Base-by-base conservation (phyloP, 352 stramenopile species). In the Elongisporangium prolatum region DNA sequence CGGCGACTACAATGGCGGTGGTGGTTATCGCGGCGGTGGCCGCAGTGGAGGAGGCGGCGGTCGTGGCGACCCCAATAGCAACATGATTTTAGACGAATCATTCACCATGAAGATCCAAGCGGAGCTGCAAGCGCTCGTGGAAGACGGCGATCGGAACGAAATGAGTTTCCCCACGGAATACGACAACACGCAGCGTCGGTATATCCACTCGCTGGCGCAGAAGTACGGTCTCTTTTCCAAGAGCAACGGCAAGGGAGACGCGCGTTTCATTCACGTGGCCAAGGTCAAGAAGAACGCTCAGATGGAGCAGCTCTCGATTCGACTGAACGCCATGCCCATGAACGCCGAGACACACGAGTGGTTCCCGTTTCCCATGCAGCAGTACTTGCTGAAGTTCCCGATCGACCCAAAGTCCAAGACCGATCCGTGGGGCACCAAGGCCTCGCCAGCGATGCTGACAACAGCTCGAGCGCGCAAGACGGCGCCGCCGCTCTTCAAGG, bases 191-290 rank as follows among this genome's bases (percentile, higher is more conserved):
- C 79, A 94, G 65, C 77, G 84, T 8, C 74, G 78, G 48, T 94
- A 88, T 62, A 92, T 94, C 61, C 84, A 92, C 73, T 80, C 72
- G 21, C 68, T 90, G 25, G 84, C 77, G n/a, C 67, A 88, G 50
- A 94, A 94, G 67, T 88, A 77, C 59, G 81, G 80, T 8, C 63
- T 94, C 10, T 91, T 92, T 64, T 89, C 82, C 48, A 94, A 94
- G 67, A 91, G 80, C 65, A 87, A 77, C 10, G 84, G 84, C 44
- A 89, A 88, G 60, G 70, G 66, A 6, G 74, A 81, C 17, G 57
- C 58, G 2, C 82, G 84, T 20, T 91, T 89, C 61, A 79, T 92
- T 52, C 81, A 91, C 64, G 78, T 94, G 21, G 82, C 81, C 22
- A 89, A 88, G 56, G 79, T 87, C 21, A 91, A 91, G 69, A 91